These are phyloP conservation scores for Aspergillus ochraceoroseus DNA, from an alignment of 2,329 filamentous ascomycete genomes.

Conservation along the genomic window DNA sequence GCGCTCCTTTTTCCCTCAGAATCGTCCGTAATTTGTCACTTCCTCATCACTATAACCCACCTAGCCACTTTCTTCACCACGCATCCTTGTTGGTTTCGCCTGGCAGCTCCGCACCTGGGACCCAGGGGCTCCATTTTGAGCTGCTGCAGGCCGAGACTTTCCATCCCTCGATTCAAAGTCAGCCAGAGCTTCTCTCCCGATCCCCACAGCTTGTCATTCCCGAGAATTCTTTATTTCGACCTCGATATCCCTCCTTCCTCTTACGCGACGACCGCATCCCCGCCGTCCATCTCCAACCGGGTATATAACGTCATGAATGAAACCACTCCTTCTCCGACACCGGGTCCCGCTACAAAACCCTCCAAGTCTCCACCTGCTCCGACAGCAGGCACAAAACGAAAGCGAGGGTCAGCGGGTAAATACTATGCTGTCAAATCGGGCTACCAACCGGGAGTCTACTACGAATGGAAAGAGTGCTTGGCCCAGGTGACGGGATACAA, in stretches of 20 bases:
- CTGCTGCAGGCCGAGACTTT: slow-evolving; percentile 23
- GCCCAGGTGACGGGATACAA: slow-evolving; percentile 59
- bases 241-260: background rate
- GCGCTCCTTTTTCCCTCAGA: background rate
- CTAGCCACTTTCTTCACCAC: slow-evolving; percentile 7
- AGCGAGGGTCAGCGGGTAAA: slow-evolving; percentile 49
- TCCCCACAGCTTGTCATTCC: slow-evolving; percentile 14
- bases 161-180: slow-evolving; percentile 16
- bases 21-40: too few species aligned
- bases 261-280: background rate
- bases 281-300: slow-evolving; percentile 1
- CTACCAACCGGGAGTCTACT: slow-evolving; percentile 58
- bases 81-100: slow-evolving; percentile 14
- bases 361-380: slow-evolving; percentile 29
- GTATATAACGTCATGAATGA: slow-evolving; percentile 26
- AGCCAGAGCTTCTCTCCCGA: slow-evolving; percentile 3
- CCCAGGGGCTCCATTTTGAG: slow-evolving; percentile 26
- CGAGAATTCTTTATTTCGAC: slow-evolving; percentile 8
- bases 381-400: slow-evolving; percentile 52
- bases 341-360: slow-evolving; percentile 27
- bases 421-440: slow-evolving; percentile 62
- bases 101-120: slow-evolving; percentile 28
- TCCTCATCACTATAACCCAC: too few species aligned
- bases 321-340: slow-evolving; percentile 36
- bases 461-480: slow-evolving; percentile 59